Conservation (phyloP, 441 rosid species). For the Pelargonium myrrhifolium region DNA sequence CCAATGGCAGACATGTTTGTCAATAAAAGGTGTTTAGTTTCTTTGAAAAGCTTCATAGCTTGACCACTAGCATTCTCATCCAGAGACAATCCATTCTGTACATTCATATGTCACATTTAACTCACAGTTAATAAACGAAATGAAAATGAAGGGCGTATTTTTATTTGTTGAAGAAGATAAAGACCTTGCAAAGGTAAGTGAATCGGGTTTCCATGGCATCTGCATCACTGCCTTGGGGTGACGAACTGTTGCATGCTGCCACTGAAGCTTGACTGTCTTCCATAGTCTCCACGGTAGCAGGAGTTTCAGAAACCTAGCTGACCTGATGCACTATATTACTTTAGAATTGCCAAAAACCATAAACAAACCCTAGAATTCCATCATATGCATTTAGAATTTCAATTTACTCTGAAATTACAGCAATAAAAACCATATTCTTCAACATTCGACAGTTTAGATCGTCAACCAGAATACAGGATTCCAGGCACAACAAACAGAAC, state of each 20-base stretch:
- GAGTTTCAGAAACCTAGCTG: constrained; percentile 21
- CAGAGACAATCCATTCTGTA: constrained; percentile 51
- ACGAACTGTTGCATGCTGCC: constrained; percentile 30
- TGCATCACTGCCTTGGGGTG: constrained; percentile 22
- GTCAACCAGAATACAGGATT: not conserved
- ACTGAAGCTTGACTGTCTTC: constrained; percentile 46
- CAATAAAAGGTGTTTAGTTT: constrained; percentile 54
- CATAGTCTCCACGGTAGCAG: constrained; percentile 30
- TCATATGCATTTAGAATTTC: not conserved
- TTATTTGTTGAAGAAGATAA: not conserved
- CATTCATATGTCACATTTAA: constrained; percentile 12
- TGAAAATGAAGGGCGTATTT: not conserved
- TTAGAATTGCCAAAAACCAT: not conserved
- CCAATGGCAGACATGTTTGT: constrained; percentile 51
- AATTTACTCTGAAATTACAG: not conserved
- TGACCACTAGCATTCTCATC: constrained; percentile 41
- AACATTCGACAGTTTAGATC: not conserved
- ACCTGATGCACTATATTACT: not conserved
- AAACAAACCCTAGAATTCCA: not conserved
- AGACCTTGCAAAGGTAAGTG: constrained; percentile 51
- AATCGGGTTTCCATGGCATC: constrained; percentile 39
- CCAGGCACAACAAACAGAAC: not conserved
- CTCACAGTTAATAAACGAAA: not conserved
- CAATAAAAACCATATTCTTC: not conserved
- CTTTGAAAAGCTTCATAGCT: constrained; percentile 52